Conservation (phyloP, 768 basidiomycete genomes). For the Leccinum rimulosum region DNA sequence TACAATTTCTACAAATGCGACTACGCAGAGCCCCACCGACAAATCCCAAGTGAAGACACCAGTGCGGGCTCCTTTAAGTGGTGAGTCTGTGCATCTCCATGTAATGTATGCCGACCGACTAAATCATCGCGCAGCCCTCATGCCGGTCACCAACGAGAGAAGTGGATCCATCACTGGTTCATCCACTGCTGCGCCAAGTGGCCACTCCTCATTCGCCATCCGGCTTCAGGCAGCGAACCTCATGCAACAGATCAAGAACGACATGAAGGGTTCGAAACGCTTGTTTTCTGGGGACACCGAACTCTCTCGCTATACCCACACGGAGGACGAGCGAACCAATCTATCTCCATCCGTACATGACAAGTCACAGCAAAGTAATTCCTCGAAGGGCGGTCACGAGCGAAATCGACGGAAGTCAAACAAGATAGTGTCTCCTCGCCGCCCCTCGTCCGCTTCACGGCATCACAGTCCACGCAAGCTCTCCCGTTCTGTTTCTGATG, state of each 20-base stretch:
- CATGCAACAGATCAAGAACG: conserved; percentile 83
- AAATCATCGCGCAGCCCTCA: conserved; percentile 13
- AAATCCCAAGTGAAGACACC: conserved; percentile 9
- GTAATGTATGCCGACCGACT: conserved; percentile 1
- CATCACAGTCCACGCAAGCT: conserved; percentile 45
- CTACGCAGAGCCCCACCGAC: conserved; percentile 31
- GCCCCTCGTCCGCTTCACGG: conserved; percentile 36
- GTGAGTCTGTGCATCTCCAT: conserved; percentile 13
- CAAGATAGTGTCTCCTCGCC: conserved; percentile 29
- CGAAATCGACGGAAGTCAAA: conserved; percentile 20
- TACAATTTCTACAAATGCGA: conserved; percentile 62
- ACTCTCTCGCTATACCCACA: conserved; percentile 38
- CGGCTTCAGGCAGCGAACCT: conserved; percentile 74
- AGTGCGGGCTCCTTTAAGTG: conserved; percentile 1
- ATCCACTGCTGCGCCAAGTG: conserved; percentile 32
- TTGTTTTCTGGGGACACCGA: conserved; percentile 69
- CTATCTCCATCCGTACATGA: conserved; percentile 10
- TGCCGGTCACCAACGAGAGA: conserved; percentile 16
- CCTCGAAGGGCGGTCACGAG: conserved; percentile 33
- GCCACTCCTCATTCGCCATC: conserved; percentile 64
- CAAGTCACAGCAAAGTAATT: conserved; percentile 22
- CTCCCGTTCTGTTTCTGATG: conserved; percentile 39
- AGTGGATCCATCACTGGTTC: conserved; percentile 25
- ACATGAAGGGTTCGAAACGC: conserved; percentile 68
- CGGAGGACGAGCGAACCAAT: conserved; percentile 18